Evolutionary conservation across 2,329 filamentous ascomycete genomes (phyloP).

Genomic region (Chlorencoelia australis): DNA sequence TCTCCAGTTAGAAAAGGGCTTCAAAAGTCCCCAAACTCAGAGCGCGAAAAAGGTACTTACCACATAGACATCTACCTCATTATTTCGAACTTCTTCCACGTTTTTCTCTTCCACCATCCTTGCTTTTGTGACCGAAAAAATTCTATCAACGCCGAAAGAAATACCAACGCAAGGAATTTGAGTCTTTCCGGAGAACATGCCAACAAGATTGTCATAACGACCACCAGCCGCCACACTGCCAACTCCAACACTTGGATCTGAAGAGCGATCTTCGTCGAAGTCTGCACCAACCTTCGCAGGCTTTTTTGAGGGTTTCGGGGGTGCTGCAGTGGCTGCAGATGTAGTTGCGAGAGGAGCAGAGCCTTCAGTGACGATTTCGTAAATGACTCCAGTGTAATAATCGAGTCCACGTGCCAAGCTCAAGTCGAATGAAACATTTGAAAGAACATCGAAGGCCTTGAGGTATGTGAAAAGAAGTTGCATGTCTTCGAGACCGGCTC

Average conservation of each 20-base stretch:
- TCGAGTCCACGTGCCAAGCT: slow-evolving; percentile 85
- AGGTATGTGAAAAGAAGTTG: slow-evolving; percentile 72
- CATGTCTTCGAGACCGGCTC: slow-evolving; percentile 74
- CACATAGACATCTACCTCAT: slow-evolving; percentile 81
- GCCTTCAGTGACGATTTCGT: slow-evolving; percentile 70
- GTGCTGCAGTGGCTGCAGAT: slow-evolving; percentile 30
- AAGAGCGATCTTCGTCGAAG: slow-evolving; percentile 53
- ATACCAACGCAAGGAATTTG: slow-evolving; percentile 87
- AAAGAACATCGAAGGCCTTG: slow-evolving; percentile 61
- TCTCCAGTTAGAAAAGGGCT: too few species aligned
- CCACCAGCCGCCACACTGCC: slow-evolving; percentile 85
- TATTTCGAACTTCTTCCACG: slow-evolving; percentile 46
- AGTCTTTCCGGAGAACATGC: slow-evolving; percentile 81
- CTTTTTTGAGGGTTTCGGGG: slow-evolving; percentile 28
- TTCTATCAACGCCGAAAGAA: slow-evolving; percentile 91
- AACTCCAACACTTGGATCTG: slow-evolving; percentile 72
- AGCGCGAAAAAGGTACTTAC: too few species aligned
- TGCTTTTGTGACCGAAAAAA: slow-evolving; percentile 85
- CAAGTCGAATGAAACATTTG: slow-evolving; percentile 78
- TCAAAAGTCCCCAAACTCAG: too few species aligned
- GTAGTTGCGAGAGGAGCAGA: slow-evolving; percentile 28
- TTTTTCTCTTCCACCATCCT: slow-evolving; percentile 54
- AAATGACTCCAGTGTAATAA: slow-evolving; percentile 72
- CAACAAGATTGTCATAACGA: slow-evolving; percentile 85
- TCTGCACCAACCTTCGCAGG: slow-evolving; percentile 41